Evolutionary conservation across 2,329 filamentous ascomycete genomes (phyloP).

Genomic region (Lasiodiplodia gonubiensis): DNA sequence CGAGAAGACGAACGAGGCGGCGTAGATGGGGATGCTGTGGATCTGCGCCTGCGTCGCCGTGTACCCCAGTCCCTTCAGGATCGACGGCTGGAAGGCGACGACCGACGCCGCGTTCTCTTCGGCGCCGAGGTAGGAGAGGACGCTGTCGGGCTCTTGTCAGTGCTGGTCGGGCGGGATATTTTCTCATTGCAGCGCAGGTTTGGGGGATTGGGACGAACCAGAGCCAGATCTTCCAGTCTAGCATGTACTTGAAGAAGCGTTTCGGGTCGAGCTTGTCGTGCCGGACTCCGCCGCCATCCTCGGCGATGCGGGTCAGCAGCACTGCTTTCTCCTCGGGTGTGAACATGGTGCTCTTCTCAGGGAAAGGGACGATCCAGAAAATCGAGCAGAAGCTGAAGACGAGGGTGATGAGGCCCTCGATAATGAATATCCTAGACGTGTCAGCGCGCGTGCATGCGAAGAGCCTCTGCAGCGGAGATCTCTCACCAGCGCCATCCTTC

Average conservation of each 20-base stretch:
- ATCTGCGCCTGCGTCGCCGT: constrained; percentile 48
- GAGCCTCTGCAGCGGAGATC: constrained; percentile 34
- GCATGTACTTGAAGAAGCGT: constrained; percentile 31
- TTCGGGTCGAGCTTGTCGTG: constrained; percentile 31
- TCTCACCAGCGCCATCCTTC: constrained; percentile 47
- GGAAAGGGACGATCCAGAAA: constrained; percentile 42
- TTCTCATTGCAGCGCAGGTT: no score
- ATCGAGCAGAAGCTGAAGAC: constrained; percentile 54
- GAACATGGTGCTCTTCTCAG: constrained; percentile 48
- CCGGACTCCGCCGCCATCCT: constrained; percentile 8
- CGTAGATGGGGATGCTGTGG: constrained; percentile 47
- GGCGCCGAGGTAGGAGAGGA: constrained; percentile 39
- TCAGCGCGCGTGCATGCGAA: constrained; percentile 38
- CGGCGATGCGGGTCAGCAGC: constrained; percentile 49
- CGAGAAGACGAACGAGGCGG: constrained; percentile 48
- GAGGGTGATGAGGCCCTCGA: constrained; percentile 42
- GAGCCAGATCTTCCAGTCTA: constrained; percentile 25
- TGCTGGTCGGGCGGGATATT: no score
- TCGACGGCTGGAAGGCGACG: constrained; percentile 48
- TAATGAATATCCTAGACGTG: constrained; percentile 37
- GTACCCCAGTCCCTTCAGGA: constrained; percentile 51
- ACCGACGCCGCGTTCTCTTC: constrained; percentile 43
- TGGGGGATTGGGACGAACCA: constrained; percentile 30
- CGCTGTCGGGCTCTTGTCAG: constrained; percentile 29
- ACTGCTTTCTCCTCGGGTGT: constrained; percentile 53